Evolutionary conservation across 768 basidiomycete genomes (phyloP).

Genomic region (Termitomyces sp.): DNA sequence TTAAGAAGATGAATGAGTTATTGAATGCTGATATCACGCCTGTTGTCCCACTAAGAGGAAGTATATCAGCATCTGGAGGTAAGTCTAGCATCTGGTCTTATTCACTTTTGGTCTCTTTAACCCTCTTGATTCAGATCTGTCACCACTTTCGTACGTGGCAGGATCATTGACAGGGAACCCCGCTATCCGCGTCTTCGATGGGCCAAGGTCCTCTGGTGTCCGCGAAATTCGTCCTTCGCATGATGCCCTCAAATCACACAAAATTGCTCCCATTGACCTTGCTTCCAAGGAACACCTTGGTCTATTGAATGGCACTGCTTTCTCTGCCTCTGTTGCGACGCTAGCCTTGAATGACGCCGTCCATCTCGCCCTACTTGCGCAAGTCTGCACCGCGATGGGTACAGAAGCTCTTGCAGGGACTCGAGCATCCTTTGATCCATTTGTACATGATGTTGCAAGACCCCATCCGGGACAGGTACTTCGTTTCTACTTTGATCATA

Average conservation of each 20-base stretch:
- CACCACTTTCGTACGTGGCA: constrained; percentile 80
- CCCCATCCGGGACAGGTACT: constrained; percentile 79
- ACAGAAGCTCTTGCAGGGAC: constrained; percentile 78
- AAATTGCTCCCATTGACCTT: constrained; percentile 62
- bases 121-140: constrained; percentile 47
- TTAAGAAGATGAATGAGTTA: constrained; percentile 74
- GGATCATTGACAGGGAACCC: constrained; percentile 79
- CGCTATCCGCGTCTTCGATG: constrained; percentile 68
- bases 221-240: constrained; percentile 51
- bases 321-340: constrained; percentile 75
- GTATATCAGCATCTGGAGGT: constrained; percentile 84
- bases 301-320: constrained; percentile 82
- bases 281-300: constrained; percentile 78
- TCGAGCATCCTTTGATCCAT: constrained; percentile 69
- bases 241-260: constrained; percentile 56
- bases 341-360: constrained; percentile 72
- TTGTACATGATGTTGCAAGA: constrained; percentile 71
- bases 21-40: constrained; percentile 73
- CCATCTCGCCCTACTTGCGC: constrained; percentile 60
- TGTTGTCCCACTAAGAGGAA: constrained; percentile 78
- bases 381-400: constrained; percentile 80
- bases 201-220: constrained; percentile 42
- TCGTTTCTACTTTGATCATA: not conserved
- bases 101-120: constrained; percentile 1
- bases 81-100: constrained; percentile 13